These are phyloP conservation scores for Beauveria rudraprayagi DNA, from an alignment of 2,329 filamentous ascomycete genomes.

Conservation along the genomic window DNA sequence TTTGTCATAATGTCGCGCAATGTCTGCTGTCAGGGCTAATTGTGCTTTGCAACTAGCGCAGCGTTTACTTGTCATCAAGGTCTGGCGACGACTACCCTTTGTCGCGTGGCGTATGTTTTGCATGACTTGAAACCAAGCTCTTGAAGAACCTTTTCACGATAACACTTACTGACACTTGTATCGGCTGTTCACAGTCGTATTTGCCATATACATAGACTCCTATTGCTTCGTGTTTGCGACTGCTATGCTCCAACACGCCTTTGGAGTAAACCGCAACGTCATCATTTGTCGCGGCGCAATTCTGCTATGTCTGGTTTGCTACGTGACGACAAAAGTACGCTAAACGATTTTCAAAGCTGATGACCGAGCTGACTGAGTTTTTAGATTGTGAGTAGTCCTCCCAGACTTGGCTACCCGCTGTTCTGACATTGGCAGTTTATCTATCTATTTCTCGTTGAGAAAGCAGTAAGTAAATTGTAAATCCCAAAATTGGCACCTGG, in stretches of 20 bases:
- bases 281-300: conserved; percentile 50
- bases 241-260: conserved; percentile 46
- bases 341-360: neutral
- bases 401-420: neutral
- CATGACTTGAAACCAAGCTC: neutral
- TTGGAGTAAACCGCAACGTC: conserved; percentile 45
- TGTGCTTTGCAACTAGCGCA: conserved; percentile 22
- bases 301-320: conserved; percentile 52
- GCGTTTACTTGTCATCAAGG: conserved; percentile 27
- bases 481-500: conserved; percentile 9
- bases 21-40: neutral
- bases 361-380: neutral
- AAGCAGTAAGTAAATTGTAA: conserved; percentile 37
- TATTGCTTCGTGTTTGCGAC: conserved; percentile 52
- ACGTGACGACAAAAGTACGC: conserved; percentile 53
- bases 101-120: conserved; percentile 34
- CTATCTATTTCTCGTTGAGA: conserved; percentile 59
- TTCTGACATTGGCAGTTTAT: conserved; percentile 34
- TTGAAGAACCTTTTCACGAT: neutral
- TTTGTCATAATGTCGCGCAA: too few species aligned
- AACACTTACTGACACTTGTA: neutral
- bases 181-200: conserved; percentile 37
- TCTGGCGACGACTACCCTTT: conserved; percentile 33
- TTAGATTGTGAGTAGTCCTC: conserved; percentile 23
- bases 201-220: conserved; percentile 53